Base-by-base conservation (phyloP, 2,329 filamentous ascomycete genomes). In the Diaporthe longicolla region DNA sequence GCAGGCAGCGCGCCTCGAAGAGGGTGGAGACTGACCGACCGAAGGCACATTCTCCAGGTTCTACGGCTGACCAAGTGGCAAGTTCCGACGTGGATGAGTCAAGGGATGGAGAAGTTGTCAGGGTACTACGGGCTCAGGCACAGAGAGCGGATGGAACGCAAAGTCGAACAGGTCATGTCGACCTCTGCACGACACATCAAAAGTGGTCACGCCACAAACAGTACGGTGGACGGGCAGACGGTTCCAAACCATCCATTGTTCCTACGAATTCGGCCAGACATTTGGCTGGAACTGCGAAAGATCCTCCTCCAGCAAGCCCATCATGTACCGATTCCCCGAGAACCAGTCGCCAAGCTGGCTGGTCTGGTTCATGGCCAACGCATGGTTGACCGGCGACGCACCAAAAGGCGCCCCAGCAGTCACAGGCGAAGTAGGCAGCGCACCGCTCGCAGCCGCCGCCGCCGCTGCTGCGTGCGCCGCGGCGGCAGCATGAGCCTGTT, bases 281-380 rank as follows among this genome's bases (percentile, higher is more conserved):
- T 68, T 75, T 3, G 73, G 68, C 45, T 79, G 77, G 69, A 88
- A 85, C 40, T 85, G 83, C 70, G 85, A 86, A 73, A 88, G 76
- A 58, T 93, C 91, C 73, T 92, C 89, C 78, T 93, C 91, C 79
- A 93, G 80, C 73, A 93, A 78, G 0, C 89, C 90, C 84, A 93
- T 87, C 83, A 93, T 89, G 77, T 92, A 91, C 71, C 88, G 86
- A 74, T 90, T 93, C 1, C 91, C 90, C 4, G 89, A 90, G 77
- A 92, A 93, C 91, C 91, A 93, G 75, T 92, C 90, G 2, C 89
- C 89, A 74, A 93, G 81, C 59, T 90, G 87, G 43, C 86, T 82
- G 32, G 83, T 80, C 74, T 83, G 79, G 73, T 79, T 74, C 54
- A 76, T 45, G 40, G 72, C 71, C 65, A 66, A 40, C 32, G 73